Conservation (phyloP, 2,329 filamentous ascomycete species). For the Microsporum canis region DNA sequence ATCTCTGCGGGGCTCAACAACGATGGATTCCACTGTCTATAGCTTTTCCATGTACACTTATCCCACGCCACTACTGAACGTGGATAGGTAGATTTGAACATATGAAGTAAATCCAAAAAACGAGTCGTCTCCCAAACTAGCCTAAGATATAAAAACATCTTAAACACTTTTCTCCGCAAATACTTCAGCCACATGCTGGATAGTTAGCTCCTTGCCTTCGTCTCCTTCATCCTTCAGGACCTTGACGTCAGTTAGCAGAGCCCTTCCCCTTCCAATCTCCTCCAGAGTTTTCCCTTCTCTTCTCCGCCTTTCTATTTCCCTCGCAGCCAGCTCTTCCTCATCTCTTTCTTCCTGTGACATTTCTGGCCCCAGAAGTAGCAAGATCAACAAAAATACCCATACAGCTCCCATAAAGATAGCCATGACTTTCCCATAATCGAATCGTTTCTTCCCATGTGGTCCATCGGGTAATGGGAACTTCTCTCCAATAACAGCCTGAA, state of each 20-base stretch:
- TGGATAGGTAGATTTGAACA: neutral
- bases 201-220: neutral
- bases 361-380: conserved; percentile 40
- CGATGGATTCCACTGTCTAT: neutral
- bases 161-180: neutral
- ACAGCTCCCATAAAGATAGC: conserved; percentile 87
- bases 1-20: neutral
- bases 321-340: conserved; percentile 34
- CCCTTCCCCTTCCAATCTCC: conserved; percentile 10
- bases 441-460: conserved; percentile 41
- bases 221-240: conserved; percentile 1
- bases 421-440: conserved; percentile 72
- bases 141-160: neutral
- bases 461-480: conserved; percentile 56
- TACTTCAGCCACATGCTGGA: neutral
- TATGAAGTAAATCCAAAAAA: neutral
- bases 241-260: conserved; percentile 7
- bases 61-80: neutral
- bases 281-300: conserved; percentile 6
- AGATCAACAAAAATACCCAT: conserved; percentile 49
- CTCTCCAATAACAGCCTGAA: conserved; percentile 65
- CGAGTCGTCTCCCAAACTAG: neutral
- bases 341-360: conserved; percentile 27
- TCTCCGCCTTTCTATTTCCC: conserved; percentile 4
- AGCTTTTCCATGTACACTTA: neutral